phyloP scores from a whole-genome alignment of 164 flowering plant genomes.

The Macadamia tetraphylla region DNA sequence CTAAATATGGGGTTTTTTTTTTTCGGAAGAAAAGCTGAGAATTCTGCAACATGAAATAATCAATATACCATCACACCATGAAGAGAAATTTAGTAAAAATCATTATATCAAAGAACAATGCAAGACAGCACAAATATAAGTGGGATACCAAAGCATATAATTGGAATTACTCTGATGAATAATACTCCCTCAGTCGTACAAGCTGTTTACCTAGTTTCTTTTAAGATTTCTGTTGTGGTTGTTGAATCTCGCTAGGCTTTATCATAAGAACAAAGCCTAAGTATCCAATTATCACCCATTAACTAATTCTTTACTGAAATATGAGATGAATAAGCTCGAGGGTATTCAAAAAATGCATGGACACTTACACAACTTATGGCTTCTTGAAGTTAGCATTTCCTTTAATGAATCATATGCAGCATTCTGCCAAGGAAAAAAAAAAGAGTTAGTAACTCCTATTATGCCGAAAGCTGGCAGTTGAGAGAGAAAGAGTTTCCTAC shows the following conservation, averaged over 20 bases:
- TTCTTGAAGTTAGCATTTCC: constrained; percentile 44
- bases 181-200: too few relatives aligned
- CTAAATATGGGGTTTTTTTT: background rate
- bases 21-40: background rate
- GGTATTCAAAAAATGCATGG: background rate
- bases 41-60: background rate
- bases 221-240: too few relatives aligned
- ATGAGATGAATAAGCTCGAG: too few relatives aligned
- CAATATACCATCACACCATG: too few relatives aligned
- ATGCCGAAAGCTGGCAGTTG: too few relatives aligned
- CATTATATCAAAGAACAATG: too few relatives aligned
- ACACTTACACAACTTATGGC: constrained; percentile 38
- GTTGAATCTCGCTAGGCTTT: too few relatives aligned
- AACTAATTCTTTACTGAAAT: background rate
- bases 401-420: constrained; percentile 68
- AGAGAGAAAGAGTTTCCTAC: too few relatives aligned
- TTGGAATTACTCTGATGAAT: too few relatives aligned
- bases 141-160: too few relatives aligned
- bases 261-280: background rate
- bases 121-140: too few relatives aligned
- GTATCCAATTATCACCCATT: background rate
- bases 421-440: constrained; percentile 50
- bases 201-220: too few relatives aligned
- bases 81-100: background rate
- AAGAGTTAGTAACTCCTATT: background rate